Base-by-base conservation (phyloP, 2,329 filamentous ascomycete species). In the Stachybotrys elegans region DNA sequence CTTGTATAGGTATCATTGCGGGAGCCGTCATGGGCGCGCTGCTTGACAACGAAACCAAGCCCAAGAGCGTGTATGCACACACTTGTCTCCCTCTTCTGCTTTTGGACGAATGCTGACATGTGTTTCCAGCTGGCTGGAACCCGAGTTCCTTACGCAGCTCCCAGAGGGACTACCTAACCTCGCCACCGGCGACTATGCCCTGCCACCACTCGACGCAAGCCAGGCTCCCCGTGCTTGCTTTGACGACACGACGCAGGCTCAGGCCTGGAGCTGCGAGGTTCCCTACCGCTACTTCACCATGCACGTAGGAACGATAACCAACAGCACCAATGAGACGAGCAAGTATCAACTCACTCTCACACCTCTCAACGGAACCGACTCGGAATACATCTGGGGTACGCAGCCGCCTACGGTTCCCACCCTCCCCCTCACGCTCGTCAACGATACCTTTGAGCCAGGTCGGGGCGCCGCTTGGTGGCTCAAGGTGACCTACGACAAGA, bases 261-360 rank as follows among this genome's bases (percentile, higher is more conserved):
- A 70, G 40, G 76, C 82, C 1, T 88, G 84, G 84, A 77, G 70
- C 46, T 88, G 84, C 57, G 69, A 76, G 12, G 67, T 84, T 22
- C 64, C 68, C 2, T 67, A 68, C 37, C 63, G 64, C 6, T 63
- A 69, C 36, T 71, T 73, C 41, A 59, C 65, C 2, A 60, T 79
- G 61, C 60, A 64, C 2, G 60, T 81, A 16, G 50, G 47, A 17
- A 54, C 45, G 21, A 49, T 62, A 4, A 37, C 47, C 4, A 52
- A 59, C 13, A 55, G 51, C 40, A 51, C 51, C 14, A 53, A 52
- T 14, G 53, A 51, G 34, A 62, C 55, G 19, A 54, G 50, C 14
- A 61, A 66, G 14, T 81, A 79, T 49, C 58, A 65, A 12, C 48
- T 71, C 31, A 62, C 51, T 20, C 54, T 71, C 25, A 60, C 69